phyloP scores from a whole-genome alignment of 768 basidiomycete genomes.

The Pluteus cervinus region DNA sequence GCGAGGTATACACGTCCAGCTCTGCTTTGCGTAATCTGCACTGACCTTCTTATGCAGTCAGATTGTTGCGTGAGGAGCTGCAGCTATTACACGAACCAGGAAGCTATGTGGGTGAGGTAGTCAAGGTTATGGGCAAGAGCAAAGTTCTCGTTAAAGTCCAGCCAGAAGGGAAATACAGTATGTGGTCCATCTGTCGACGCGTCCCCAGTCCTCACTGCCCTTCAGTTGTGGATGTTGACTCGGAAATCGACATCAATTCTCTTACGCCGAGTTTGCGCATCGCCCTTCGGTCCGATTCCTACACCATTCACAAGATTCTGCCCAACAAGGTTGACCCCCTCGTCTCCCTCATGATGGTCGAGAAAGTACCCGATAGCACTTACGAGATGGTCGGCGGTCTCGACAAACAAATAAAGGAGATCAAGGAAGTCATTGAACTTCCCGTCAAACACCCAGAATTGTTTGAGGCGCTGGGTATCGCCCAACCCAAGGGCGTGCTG shows the following conservation, averaged over 20 bases:
- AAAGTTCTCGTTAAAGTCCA: conserved; percentile 98
- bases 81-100: conserved; percentile 93
- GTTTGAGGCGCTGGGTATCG: conserved; percentile 94
- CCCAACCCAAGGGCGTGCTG: conserved; percentile 94
- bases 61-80: conserved; percentile 86
- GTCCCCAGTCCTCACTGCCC: neutral
- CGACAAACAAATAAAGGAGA: conserved; percentile 99
- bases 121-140: conserved; percentile 99
- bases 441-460: conserved; percentile 97
- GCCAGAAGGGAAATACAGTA: conserved; percentile 98
- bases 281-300: conserved; percentile 92
- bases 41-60: conserved; percentile 43
- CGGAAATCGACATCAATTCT: conserved; percentile 73
- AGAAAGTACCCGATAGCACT: conserved; percentile 98
- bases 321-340: conserved; percentile 98
- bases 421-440: conserved; percentile 93
- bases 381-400: conserved; percentile 99
- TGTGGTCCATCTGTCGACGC: conserved; percentile 23
- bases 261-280: conserved; percentile 88
- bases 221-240: conserved; percentile 91
- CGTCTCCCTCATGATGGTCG: conserved; percentile 99
- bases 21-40: neutral
- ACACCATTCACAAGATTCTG: conserved; percentile 93
- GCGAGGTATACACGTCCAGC: conserved; percentile 51
- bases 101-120: conserved; percentile 95